Base-by-base conservation (phyloP, 2,329 filamentous ascomycete species). In the Arachnopeziza araneosa region DNA sequence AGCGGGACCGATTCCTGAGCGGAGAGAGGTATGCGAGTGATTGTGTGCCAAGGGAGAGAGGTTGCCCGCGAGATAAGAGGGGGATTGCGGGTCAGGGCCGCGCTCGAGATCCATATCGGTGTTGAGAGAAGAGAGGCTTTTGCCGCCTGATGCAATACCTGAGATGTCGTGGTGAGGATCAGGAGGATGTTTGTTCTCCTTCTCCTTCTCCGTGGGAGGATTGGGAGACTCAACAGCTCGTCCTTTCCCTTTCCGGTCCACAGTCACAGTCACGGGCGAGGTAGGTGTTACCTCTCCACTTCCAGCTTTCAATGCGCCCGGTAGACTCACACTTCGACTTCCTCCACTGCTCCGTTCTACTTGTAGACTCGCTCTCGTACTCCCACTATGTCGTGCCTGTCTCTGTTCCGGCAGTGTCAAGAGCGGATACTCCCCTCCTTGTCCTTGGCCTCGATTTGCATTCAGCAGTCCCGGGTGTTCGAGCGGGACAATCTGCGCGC, bases 321-420 rank as follows among this genome's bases (percentile, higher is more conserved):
- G 58, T 72, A 70, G 59, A 54, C 69, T 71, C 23, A 72, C 69
- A 60, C 69, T 72, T 57, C 68, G 64, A 24, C 69, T 70, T 23
- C 68, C 36, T 8, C 36, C 36, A 44, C 36, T 69, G 64, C 77
- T 80, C 64, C 75, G 76, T 67, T 81, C 79, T 59, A 81, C 77
- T 60, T 76, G 71, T 55, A 80, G 68, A 66, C 77, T 80, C 49
- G 66, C 70, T 49, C 70, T 76, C 21, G 77, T 76, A 51, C 66
- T 68, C 17, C 74, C 77, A 63, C 77, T 79, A 66, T 80, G 75
- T 58, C 80, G 75, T 67, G 78, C 84, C 63, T 78, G 79, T 66
- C 80, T 79, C 65, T 79, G 80, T 71, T 85, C 80, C 23, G 81
- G 80, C 54, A 86, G 76, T 36, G 79, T 81, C 61, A 86, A 75